Evolutionary conservation across 2,329 filamentous ascomycete genomes (phyloP).

Genomic region (Paracoccidioides lutzii): DNA sequence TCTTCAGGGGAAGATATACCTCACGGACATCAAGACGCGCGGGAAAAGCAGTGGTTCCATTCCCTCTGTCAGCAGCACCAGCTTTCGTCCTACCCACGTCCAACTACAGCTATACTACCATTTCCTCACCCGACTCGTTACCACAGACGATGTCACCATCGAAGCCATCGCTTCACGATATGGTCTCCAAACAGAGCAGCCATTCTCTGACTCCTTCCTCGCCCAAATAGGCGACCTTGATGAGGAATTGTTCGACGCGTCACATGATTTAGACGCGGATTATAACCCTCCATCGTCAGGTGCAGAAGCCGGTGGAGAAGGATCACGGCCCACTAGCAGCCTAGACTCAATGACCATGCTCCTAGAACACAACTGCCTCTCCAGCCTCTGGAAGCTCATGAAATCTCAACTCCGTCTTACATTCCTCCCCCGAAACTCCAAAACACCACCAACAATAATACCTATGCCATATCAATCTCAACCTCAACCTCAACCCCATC

Average conservation of each 20-base stretch:
- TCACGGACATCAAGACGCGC: slow-evolving; percentile 83
- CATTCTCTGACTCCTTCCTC: slow-evolving; percentile 70
- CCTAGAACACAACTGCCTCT: slow-evolving; percentile 46
- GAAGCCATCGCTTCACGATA: slow-evolving; percentile 58
- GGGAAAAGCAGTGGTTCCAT: slow-evolving; percentile 41
- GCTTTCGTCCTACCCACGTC: slow-evolving; percentile 63
- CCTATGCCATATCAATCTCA: slow-evolving; percentile 14
- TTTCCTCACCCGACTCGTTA: slow-evolving; percentile 60
- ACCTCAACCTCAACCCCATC: slow-evolving; percentile 7
- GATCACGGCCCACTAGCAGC: slow-evolving; percentile 12
- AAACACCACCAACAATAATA: slow-evolving; percentile 12
- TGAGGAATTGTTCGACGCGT: slow-evolving; percentile 48
- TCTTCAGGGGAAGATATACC: slow-evolving; percentile 41
- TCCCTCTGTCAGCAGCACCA: slow-evolving; percentile 46
- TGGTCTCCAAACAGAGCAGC: slow-evolving; percentile 46
- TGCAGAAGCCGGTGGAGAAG: slow-evolving; percentile 13
- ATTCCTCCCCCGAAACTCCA: slow-evolving; percentile 21
- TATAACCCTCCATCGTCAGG: slow-evolving; percentile 8
- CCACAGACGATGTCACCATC: slow-evolving; percentile 57
- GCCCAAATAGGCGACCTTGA: slow-evolving; percentile 59
- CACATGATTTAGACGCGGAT: slow-evolving; percentile 20
- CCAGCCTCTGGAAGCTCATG: slow-evolving; percentile 50
- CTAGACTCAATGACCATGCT: slow-evolving; percentile 40
- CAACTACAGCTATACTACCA: slow-evolving; percentile 85
- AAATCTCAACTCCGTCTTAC: slow-evolving; percentile 46